Evolutionary conservation across 2,329 filamentous ascomycete species (phyloP), one percentile per base, ranked within the genome.

Genomic region (Blumeria graminis): DNA sequence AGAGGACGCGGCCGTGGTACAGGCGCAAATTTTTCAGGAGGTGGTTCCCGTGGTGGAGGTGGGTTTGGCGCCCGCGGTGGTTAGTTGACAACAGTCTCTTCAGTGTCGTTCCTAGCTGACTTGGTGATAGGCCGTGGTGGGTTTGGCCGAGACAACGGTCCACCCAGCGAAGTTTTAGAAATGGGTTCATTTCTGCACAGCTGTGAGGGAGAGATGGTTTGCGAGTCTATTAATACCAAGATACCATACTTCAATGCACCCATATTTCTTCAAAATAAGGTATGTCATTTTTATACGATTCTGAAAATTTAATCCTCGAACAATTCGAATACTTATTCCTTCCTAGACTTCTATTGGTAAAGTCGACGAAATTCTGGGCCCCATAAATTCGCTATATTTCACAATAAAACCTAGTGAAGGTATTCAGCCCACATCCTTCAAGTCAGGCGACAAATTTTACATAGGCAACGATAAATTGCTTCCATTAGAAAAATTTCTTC

Each of bases 221-320:
- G 90, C 84, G 82, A 88, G 71, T 93, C 86, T 63, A 83, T 84
- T 71, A 96, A 95, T 76, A 75, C 84, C 65, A 96, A 96, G 74
- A 84, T 98, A 61, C 92, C 92, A 60, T 94, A 94, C 75, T 98
- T 98, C 82, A 96, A 95, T 75, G 92, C 92, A 60, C 88, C 88
- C 63, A 94, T 98, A 70, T 98, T 92, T 74, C 83, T 96, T 66
- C 90, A 96, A 77, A 98, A 96, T 76, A 98, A 96, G 77, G 84
- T 83, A 67, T 61, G 69, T 11, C 22, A 28, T 28, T 48, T 28
- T 28, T 28, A 28, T 56, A 56, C 33, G 11, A 6, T 10, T 28
- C 33, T 48, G 16, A 48, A 48, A 6, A 14, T 10, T 48, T 22
- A 11, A 14, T 48, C 22, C 22, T 28, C 22, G 22, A 28, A 28